A percentile compares a stretch with the other conserved stretches of the same genome.
Evolutionary conservation across 441 rosid genomes (phyloP).

Genomic region (Capsella rubella): DNA sequence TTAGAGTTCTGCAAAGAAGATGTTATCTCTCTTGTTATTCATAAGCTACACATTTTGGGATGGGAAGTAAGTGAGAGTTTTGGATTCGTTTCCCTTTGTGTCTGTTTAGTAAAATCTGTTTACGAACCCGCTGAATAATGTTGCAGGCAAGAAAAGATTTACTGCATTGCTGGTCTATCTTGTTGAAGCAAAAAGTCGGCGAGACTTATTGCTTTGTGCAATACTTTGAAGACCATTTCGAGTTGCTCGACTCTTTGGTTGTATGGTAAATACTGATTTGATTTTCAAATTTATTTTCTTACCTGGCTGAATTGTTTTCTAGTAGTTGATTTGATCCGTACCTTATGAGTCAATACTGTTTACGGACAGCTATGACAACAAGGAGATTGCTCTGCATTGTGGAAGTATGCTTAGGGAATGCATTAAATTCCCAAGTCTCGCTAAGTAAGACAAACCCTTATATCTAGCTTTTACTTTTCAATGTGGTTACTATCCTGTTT

Average conservation of each 20-base stretch:
- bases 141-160: conserved; percentile 89
- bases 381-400: conserved; percentile 89
- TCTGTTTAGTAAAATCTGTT: background rate
- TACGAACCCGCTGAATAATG: conserved; percentile 5
- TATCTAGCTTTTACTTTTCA: conserved; percentile 33
- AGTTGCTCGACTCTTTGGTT: conserved; percentile 82
- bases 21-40: conserved; percentile 73
- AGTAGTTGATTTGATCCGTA: background rate
- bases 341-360: background rate
- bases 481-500: conserved; percentile 16
- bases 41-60: conserved; percentile 81
- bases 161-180: conserved; percentile 86
- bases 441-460: conserved; percentile 71
- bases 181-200: conserved; percentile 81
- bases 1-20: conserved; percentile 89
- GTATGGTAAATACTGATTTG: conserved; percentile 38
- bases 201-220: conserved; percentile 67
- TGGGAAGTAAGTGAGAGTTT: conserved; percentile 80
- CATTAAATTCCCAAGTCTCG: conserved; percentile 86
- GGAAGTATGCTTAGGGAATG: conserved; percentile 96
- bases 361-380: conserved; percentile 88
- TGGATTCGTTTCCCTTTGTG: conserved; percentile 27
- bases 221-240: conserved; percentile 78
- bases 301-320: background rate
- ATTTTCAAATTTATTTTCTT: background rate